These are phyloP conservation scores for Capsella bursapastoris DNA, from an alignment of 345 rosid species.

Conservation along the genomic window DNA sequence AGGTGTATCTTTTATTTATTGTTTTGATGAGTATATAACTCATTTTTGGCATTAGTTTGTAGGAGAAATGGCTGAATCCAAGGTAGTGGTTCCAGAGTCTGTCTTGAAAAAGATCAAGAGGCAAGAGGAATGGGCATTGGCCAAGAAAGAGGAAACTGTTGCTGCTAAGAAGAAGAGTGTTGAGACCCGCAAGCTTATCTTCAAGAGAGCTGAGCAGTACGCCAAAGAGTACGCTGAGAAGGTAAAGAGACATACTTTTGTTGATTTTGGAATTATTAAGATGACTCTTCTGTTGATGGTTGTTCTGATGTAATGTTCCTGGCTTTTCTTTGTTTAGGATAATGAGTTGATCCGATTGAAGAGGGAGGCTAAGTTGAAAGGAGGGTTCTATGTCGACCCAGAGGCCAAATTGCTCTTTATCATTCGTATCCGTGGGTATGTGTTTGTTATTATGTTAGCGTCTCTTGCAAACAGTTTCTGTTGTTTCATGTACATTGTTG, in stretches of 20 bases:
- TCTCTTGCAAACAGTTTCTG: not conserved
- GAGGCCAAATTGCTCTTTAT: conserved; percentile 83
- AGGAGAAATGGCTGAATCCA: conserved; percentile 47
- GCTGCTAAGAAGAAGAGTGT: conserved; percentile 57
- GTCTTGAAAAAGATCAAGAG: conserved; percentile 73
- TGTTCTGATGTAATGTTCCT: not conserved
- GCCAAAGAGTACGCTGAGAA: conserved; percentile 61
- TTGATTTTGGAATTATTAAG: not conserved
- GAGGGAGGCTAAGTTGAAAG: conserved; percentile 83
- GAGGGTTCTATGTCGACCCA: conserved; percentile 90
- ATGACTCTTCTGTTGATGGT: not conserved
- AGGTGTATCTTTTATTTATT: not conserved
- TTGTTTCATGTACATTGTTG: not conserved
- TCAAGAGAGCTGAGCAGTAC: conserved; percentile 61
- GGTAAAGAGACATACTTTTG: conserved; percentile 42
- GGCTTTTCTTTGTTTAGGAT: conserved; percentile 43
- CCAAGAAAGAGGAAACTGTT: conserved; percentile 53
- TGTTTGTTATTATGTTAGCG: not conserved
- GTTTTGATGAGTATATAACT: conserved; percentile 2
- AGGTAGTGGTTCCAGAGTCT: conserved; percentile 67
- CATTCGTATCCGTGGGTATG: conserved; percentile 83
- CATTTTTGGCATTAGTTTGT: not conserved
- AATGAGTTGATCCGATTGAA: conserved; percentile 68
- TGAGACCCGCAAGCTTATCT: conserved; percentile 62
- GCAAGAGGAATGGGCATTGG: conserved; percentile 51